These are phyloP conservation scores for Allomyces macrogynus DNA, from an alignment of 192 early-diverging fungal species.

Conservation along the genomic window DNA sequence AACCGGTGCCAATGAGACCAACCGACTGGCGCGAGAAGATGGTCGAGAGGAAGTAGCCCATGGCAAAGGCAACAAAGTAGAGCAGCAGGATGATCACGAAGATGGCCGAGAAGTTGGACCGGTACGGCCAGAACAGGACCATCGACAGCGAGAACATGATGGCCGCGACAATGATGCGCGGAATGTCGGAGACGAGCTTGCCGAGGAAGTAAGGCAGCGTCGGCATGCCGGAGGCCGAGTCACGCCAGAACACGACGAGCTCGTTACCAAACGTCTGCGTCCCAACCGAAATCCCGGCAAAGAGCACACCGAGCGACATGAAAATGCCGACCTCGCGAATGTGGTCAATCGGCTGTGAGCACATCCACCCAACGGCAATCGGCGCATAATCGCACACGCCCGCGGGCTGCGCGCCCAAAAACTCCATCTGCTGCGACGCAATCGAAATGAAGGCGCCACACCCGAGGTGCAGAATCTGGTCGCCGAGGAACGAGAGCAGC, in stretches of 20 bases:
- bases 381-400: conserved; percentile 24
- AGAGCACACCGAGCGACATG: conserved; percentile 30
- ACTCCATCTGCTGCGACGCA: conserved; percentile 22
- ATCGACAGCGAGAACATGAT: conserved; percentile 34
- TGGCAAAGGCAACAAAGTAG: conserved; percentile 31
- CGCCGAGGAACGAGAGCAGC: conserved; percentile 20
- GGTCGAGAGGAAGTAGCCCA: conserved; percentile 36
- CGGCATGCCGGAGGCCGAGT: conserved; percentile 29
- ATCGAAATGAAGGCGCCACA: conserved; percentile 31
- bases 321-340: conserved; percentile 29
- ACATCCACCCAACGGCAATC: conserved; percentile 10
- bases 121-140: conserved; percentile 32
- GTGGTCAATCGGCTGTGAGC: conserved; percentile 10
- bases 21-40: conserved; percentile 16
- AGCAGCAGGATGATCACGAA: conserved; percentile 23
- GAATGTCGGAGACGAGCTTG: conserved; percentile 37
- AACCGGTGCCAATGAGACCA: conserved; percentile 31
- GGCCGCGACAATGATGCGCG: conserved; percentile 29
- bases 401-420: conserved; percentile 24
- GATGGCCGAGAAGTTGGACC: conserved; percentile 10
- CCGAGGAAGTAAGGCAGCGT: conserved; percentile 39
- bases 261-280: conserved; percentile 39
- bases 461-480: conserved; percentile 28
- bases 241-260: conserved; percentile 43
- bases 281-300: conserved; percentile 36